Conservation (phyloP, 2,329 filamentous ascomycete genomes). For the Juglanconis sp. region DNA sequence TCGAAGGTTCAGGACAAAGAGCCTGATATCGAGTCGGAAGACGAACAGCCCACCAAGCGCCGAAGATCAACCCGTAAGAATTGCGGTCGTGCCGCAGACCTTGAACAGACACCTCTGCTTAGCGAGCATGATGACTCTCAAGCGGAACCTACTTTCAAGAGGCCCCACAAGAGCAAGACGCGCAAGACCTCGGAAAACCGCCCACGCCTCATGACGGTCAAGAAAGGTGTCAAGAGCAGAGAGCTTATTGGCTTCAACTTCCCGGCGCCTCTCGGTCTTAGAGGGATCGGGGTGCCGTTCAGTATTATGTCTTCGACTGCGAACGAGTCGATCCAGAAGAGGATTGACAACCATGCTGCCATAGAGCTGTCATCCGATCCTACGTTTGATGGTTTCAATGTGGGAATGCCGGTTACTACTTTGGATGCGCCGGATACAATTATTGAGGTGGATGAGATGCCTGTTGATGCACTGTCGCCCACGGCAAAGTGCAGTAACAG, state of each 20-base stretch:
- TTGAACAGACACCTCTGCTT: neutral
- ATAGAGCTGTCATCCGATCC: neutral
- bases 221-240: slow-evolving; percentile 43
- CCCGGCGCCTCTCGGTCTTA: slow-evolving; percentile 9
- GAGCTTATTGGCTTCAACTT: slow-evolving; percentile 42
- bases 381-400: neutral
- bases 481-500: neutral
- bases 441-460: neutral
- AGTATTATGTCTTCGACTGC: slow-evolving; percentile 18
- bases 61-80: neutral
- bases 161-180: neutral
- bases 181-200: neutral
- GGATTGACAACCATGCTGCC: neutral
- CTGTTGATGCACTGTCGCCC: neutral
- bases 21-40: neutral
- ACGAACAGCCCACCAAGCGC: neutral
- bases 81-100: neutral
- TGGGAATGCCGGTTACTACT: neutral
- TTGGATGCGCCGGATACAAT: neutral
- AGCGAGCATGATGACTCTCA: slow-evolving; percentile 19
- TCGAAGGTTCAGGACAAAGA: neutral
- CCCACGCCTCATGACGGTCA: slow-evolving; percentile 38
- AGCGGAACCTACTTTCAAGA: slow-evolving; percentile 7
- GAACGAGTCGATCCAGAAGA: neutral
- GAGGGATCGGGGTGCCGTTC: slow-evolving; percentile 16